Conservation (phyloP, 352 stramenopile genomes). For the Plasmopara muralis region DNA sequence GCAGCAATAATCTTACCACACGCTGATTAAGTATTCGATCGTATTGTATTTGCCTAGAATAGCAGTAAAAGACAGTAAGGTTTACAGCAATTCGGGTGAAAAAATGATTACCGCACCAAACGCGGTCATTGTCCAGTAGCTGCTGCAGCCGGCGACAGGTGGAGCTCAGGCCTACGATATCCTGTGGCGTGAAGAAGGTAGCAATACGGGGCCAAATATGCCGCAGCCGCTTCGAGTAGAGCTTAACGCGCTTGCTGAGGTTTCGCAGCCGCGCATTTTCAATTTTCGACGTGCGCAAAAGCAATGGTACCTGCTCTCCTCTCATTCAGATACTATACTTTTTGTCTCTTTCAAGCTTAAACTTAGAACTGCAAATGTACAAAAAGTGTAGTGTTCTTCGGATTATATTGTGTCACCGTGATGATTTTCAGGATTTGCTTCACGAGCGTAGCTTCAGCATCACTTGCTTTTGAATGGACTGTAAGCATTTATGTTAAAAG, state of each 20-base stretch:
- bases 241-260: conserved; percentile 42
- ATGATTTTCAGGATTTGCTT: too few species aligned
- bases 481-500: too few species aligned
- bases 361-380: too few species aligned
- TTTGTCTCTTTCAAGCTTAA: too few species aligned
- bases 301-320: conserved; percentile 6
- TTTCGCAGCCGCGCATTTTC: conserved; percentile 38
- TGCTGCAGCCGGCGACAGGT: conserved; percentile 34
- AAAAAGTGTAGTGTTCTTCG: too few species aligned
- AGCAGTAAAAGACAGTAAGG: neutral
- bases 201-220: conserved; percentile 36
- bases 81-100: neutral
- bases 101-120: conserved; percentile 28
- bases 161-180: conserved; percentile 30
- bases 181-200: conserved; percentile 28
- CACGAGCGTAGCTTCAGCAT: too few species aligned
- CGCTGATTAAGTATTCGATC: conserved; percentile 21
- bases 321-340: too few species aligned
- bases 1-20: conserved; percentile 31
- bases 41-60: conserved; percentile 31
- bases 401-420: too few species aligned
- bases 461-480: too few species aligned
- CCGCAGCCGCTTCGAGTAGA: conserved; percentile 51
- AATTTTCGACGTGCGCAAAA: conserved; percentile 24
- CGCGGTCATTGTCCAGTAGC: conserved; percentile 31